Percentiles rank a stretch among this genome's conserved stretches.
phyloP scores from a whole-genome alignment of 2,329 filamentous ascomycete species.

The Allantophomopsis lycopodina region DNA sequence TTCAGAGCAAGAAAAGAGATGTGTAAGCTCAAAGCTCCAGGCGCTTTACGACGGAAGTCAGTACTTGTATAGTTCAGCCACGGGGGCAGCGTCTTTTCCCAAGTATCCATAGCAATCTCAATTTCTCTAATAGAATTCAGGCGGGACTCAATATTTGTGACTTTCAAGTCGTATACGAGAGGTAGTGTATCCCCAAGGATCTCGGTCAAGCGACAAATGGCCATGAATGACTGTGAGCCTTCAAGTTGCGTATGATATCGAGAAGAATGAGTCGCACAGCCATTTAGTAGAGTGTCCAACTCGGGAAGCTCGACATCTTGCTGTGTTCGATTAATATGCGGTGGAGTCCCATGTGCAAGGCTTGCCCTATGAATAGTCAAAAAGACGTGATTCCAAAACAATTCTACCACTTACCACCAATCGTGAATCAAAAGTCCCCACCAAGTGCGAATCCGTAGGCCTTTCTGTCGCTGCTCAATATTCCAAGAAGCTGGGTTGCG shows the following conservation, averaged over 20 bases:
- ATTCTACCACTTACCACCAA: slow-evolving; percentile 28
- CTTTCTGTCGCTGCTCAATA: slow-evolving; percentile 34
- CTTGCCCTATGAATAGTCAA: slow-evolving; percentile 7
- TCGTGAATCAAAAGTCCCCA: slow-evolving; percentile 41
- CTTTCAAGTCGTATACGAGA: slow-evolving; percentile 6
- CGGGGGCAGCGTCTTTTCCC: slow-evolving; percentile 8
- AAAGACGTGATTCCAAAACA: neutral
- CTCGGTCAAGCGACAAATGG: slow-evolving; percentile 8
- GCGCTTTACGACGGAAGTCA: neutral
- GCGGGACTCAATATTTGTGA: neutral
- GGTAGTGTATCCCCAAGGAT: slow-evolving; percentile 9
- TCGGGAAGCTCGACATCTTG: slow-evolving; percentile 10
- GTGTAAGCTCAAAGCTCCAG: slow-evolving; percentile 7
- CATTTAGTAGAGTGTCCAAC: slow-evolving; percentile 5
- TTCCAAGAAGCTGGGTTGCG: slow-evolving; percentile 36
- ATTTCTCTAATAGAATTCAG: slow-evolving; percentile 5
- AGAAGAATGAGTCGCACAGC: neutral
- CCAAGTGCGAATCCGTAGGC: slow-evolving; percentile 37
- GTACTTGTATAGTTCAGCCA: neutral
- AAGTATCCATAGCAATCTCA: slow-evolving; percentile 7
- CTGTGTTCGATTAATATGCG: slow-evolving; percentile 6
- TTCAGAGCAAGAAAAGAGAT: slow-evolving; percentile 6
- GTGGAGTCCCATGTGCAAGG: slow-evolving; percentile 10
- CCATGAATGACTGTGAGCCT: slow-evolving; percentile 7
- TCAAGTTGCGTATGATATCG: neutral